Evolutionary conservation across 148 eudicot species (phyloP).

Genomic region (Rhododendron vialii): DNA sequence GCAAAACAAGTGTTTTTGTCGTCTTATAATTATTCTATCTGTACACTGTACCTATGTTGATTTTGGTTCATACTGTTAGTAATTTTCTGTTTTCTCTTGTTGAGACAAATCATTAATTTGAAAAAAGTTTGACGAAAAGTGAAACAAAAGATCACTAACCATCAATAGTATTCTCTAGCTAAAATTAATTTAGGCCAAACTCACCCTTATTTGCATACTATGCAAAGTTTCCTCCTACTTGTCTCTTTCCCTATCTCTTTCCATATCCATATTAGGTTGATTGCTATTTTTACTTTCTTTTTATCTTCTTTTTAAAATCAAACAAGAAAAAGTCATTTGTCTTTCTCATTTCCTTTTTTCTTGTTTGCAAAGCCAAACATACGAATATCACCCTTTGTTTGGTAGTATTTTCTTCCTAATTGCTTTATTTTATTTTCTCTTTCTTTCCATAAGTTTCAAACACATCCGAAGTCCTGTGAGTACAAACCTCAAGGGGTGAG

Average conservation of each 20-base stretch:
- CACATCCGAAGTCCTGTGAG: background rate
- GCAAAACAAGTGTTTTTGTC: background rate
- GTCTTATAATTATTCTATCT: background rate
- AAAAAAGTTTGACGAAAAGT: no score
- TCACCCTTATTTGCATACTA: background rate
- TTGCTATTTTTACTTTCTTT: background rate
- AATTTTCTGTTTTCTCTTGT: no score
- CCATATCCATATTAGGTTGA: background rate
- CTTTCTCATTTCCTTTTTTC: background rate
- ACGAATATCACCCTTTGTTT: background rate
- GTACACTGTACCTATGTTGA: no score
- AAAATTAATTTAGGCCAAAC: background rate
- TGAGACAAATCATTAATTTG: no score
- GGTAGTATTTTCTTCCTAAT: background rate
- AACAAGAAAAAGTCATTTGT: background rate
- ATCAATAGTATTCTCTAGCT: background rate
- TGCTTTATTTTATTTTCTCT: background rate
- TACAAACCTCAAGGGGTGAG: background rate
- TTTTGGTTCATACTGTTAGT: no score
- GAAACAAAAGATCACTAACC: no score
- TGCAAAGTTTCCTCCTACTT: background rate
- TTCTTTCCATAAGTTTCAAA: background rate
- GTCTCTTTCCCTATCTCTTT: background rate
- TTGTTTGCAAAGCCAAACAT: background rate
- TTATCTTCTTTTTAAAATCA: background rate